These are phyloP conservation scores for Chrysopogon serrulatus DNA, from an alignment of 176 grass and related monocot species.

Conservation along the genomic window DNA sequence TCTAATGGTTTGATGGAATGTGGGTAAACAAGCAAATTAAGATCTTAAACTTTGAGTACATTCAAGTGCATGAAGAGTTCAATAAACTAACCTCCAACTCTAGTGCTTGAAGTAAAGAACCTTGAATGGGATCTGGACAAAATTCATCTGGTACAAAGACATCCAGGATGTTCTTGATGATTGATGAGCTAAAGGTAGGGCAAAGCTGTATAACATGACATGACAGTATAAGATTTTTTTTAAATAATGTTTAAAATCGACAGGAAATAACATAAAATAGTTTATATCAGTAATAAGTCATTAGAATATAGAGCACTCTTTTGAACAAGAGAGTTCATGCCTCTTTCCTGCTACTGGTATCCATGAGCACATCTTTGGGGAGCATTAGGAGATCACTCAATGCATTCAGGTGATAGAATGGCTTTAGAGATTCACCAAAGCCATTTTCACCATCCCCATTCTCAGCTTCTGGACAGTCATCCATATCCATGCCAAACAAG, in stretches of 20 bases:
- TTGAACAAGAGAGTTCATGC: conserved; percentile 30
- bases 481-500: conserved; percentile 86
- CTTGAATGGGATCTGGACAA: conserved; percentile 77
- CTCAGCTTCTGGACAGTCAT: conserved; percentile 47
- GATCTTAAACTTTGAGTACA: neutral
- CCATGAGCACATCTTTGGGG: conserved; percentile 93
- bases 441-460: conserved; percentile 41
- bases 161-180: conserved; percentile 72
- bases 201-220: conserved; percentile 72
- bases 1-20: neutral
- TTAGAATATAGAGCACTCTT: neutral
- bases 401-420: conserved; percentile 86
- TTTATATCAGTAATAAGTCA: neutral
- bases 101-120: conserved; percentile 67
- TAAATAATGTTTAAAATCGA: neutral
- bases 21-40: neutral
- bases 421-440: conserved; percentile 41
- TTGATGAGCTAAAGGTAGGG: conserved; percentile 76
- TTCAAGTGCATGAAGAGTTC: neutral
- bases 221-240: neutral
- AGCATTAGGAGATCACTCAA: conserved; percentile 98
- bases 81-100: conserved; percentile 76
- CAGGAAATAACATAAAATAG: neutral
- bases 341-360: conserved; percentile 73
- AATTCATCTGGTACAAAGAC: conserved; percentile 91